Conservation (phyloP, 2,329 filamentous ascomycete genomes). For the Fusarium cyanostomum region DNA sequence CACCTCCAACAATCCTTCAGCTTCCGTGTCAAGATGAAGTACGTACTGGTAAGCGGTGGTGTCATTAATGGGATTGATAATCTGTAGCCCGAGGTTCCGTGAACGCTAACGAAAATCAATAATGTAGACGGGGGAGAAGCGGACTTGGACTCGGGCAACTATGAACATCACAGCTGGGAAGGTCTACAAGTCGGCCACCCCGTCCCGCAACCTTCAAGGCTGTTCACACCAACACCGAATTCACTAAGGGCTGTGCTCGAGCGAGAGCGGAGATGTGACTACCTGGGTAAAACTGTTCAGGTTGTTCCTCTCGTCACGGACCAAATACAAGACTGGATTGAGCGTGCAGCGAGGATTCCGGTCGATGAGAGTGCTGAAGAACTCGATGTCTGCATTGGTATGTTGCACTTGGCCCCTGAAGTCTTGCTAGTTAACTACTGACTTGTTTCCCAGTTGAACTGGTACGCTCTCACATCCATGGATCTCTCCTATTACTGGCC, state of each 20-base stretch:
- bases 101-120: not conserved
- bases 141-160: conserved; percentile 59
- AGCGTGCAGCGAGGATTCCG: conserved; percentile 82
- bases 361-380: conserved; percentile 84
- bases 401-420: conserved; percentile 45
- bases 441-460: conserved; percentile 15
- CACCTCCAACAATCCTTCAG: not conserved
- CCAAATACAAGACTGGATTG: conserved; percentile 82
- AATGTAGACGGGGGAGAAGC: conserved; percentile 41
- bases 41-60: conserved; percentile 15
- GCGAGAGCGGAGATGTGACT: conserved; percentile 68
- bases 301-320: conserved; percentile 86
- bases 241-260: conserved; percentile 51
- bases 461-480: conserved; percentile 43
- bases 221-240: not conserved
- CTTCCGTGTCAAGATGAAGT: conserved; percentile 7
- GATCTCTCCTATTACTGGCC: not conserved
- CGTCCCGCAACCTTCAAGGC: no score
- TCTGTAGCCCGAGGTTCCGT: not conserved
- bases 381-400: conserved; percentile 92
- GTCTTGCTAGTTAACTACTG: not conserved
- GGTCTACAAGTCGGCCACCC: conserved; percentile 87
- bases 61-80: conserved; percentile 8
- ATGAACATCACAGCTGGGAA: conserved; percentile 87
- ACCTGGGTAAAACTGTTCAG: conserved; percentile 68